Percentiles rank a stretch among this genome's conserved stretches.
phyloP scores from a whole-genome alignment of 805 yeast genomes.

The Ogataea pilisensis region DNA sequence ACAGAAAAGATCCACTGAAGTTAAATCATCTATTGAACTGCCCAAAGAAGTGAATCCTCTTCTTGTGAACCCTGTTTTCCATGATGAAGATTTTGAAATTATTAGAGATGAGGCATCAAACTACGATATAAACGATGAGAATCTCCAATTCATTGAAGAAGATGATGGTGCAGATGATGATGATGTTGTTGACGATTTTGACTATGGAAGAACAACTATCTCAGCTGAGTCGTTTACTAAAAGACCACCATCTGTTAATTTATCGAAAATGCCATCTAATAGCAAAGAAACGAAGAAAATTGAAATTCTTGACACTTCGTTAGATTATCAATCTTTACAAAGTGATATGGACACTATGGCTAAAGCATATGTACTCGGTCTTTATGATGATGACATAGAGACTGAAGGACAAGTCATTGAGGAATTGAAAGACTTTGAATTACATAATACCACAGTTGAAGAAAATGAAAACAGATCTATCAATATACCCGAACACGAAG shows the following conservation, averaged over 20 bases:
- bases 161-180: constrained; percentile 10
- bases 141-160: constrained; percentile 9
- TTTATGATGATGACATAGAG: constrained; percentile 56
- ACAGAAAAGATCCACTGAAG: constrained; percentile 2
- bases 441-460: constrained; percentile 46
- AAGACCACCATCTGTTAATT: background rate
- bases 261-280: background rate
- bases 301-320: constrained; percentile 25
- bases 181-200: constrained; percentile 5
- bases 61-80: constrained; percentile 7
- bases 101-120: constrained; percentile 16
- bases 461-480: constrained; percentile 19
- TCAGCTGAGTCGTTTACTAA: background rate
- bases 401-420: constrained; percentile 56
- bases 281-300: background rate
- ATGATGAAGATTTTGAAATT: constrained; percentile 22
- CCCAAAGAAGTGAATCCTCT: constrained; percentile 22
- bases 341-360: constrained; percentile 55
- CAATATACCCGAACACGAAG: constrained; percentile 3
- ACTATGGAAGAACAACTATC: constrained; percentile 9
- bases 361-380: constrained; percentile 53
- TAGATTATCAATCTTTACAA: constrained; percentile 40
- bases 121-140: constrained; percentile 19
- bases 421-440: constrained; percentile 49
- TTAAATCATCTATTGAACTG: background rate